Evolutionary conservation across 2,329 filamentous ascomycete species (phyloP), one percentile per base, ranked within the genome.

Genomic region (Alternaria incomplexa): DNA sequence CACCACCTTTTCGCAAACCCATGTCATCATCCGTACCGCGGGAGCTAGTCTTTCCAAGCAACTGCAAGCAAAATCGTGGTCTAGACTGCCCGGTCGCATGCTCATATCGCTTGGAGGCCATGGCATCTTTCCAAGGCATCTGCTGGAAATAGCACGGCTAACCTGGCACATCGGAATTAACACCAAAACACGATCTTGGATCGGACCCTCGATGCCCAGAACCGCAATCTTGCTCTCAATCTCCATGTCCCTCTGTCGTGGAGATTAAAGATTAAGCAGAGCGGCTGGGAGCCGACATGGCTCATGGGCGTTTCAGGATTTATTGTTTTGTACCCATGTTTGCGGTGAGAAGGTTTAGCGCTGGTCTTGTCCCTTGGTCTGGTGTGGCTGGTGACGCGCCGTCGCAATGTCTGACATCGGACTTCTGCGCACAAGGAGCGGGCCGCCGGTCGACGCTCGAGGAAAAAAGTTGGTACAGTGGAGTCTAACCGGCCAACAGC

Each of bases 331-430:
- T n/a, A 40, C n/a, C 36, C 36, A 40, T 40, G 4, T 15, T 17
- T 36, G 48, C 30, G 45, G 15, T 26, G 30, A 48, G 28, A 44
- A 11, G 7, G 15, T 40, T 26, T 44, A 51, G 46, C 46, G 46
- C 45, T 58, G 56, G 32, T 8, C 9, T 12, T 10, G 40, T 26
- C 17, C 3, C 20, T 12, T 44, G n/a, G 17, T 28, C 9, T 57
- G 22, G 23, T 58, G 56, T 44, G 46, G 56, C 46, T 43, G 23
- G 56, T 53, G 47, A 58, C 47, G 40, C 47, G 40, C 47, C 56
- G 56, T 58, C 40, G 26, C 22, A 15, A 40, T 40, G 36, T 40
- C 36, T 40, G 36, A 40, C 36, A 40, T 40, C 36, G 36, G 36
- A 40, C 36, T 40, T 40, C 36, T 40, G 36, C 36, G 36, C 36